Percentiles rank a stretch among this genome's conserved stretches.
Conservation (phyloP, 768 basidiomycete species). For the Trametes villosa region DNA sequence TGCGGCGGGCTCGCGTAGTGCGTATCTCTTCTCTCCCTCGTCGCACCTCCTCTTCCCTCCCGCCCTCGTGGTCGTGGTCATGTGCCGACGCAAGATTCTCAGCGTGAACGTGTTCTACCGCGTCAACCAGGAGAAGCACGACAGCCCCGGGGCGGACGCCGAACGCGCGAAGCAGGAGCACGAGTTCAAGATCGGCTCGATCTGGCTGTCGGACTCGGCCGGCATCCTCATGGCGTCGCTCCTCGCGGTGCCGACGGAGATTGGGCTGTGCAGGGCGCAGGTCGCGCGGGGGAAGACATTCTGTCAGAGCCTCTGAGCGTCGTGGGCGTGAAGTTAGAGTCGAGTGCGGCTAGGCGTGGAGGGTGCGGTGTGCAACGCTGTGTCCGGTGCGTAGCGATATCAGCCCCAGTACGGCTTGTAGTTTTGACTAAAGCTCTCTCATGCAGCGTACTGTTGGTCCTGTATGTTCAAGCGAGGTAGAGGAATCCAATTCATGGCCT, state of each 20-base stretch:
- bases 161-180: conserved; percentile 74
- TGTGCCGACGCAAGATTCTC: not conserved
- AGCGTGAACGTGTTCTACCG: conserved; percentile 86
- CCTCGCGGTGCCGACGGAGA: conserved; percentile 73
- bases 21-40: conserved; percentile 39
- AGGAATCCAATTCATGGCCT: too few relatives aligned
- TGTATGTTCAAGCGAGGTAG: too few relatives aligned
- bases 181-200: conserved; percentile 89
- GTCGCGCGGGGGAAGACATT: conserved; percentile 68
- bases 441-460: too few relatives aligned
- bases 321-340: too few relatives aligned
- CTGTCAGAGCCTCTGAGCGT: conserved; percentile 64
- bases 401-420: too few relatives aligned
- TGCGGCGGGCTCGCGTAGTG: conserved; percentile 94
- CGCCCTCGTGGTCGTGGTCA: too few relatives aligned
- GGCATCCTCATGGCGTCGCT: conserved; percentile 69
- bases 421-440: too few relatives aligned
- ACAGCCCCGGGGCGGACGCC: conserved; percentile 49
- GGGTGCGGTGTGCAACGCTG: too few relatives aligned
- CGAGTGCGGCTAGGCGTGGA: too few relatives aligned
- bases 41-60: conserved; percentile 23
- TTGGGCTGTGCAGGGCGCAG: conserved; percentile 77
- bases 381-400: too few relatives aligned
- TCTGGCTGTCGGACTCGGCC: conserved; percentile 83
- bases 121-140: conserved; percentile 72